These are phyloP conservation scores for Pseudotulostoma volvatum DNA, from an alignment of 495 filamentous ascomycete species.

Conservation along the genomic window DNA sequence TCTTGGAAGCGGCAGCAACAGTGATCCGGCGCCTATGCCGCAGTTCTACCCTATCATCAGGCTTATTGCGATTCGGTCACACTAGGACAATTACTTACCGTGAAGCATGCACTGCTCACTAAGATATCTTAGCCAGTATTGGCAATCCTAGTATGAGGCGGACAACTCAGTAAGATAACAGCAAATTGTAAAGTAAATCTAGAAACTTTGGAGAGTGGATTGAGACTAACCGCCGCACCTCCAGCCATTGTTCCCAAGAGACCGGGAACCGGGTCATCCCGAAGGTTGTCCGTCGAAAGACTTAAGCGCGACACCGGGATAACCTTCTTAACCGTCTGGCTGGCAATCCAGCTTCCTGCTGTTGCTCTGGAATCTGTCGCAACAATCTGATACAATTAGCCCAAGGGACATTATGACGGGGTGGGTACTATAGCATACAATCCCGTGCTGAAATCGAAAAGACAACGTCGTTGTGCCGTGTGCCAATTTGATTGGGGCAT, in stretches of 20 bases:
- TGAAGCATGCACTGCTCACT: slow-evolving; percentile 98
- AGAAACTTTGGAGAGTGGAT: too few species aligned
- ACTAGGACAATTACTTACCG: slow-evolving; percentile 22
- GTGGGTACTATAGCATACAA: slow-evolving; percentile 28
- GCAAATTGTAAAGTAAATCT: too few species aligned
- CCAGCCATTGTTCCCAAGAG: slow-evolving; percentile 96
- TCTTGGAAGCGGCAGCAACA: slow-evolving; percentile 93
- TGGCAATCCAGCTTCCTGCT: slow-evolving; percentile 96
- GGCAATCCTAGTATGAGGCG: slow-evolving; percentile 52
- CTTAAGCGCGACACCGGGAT: slow-evolving; percentile 44
- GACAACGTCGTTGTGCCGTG: slow-evolving; percentile 98
- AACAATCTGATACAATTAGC: slow-evolving; percentile 44
- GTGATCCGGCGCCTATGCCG: slow-evolving; percentile 97
- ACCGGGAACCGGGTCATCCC: slow-evolving; percentile 64
- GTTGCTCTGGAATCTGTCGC: slow-evolving; percentile 94
- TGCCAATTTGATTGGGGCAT: slow-evolving; percentile 95
- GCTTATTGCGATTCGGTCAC: not conserved
- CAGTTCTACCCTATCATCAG: slow-evolving; percentile 39
- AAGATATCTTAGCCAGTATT: slow-evolving; percentile 98
- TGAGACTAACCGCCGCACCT: slow-evolving; percentile 66
- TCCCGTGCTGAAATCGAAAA: slow-evolving; percentile 93
- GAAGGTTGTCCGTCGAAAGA: slow-evolving; percentile 27
- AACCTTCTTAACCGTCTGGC: slow-evolving; percentile 98
- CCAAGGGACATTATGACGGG: not conserved
- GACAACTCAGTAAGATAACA: not conserved